Evolutionary conservation across 2,329 filamentous ascomycete genomes (phyloP), one percentile per base, ranked within the genome.

Genomic region (Akanthomyces dipterigenus): DNA sequence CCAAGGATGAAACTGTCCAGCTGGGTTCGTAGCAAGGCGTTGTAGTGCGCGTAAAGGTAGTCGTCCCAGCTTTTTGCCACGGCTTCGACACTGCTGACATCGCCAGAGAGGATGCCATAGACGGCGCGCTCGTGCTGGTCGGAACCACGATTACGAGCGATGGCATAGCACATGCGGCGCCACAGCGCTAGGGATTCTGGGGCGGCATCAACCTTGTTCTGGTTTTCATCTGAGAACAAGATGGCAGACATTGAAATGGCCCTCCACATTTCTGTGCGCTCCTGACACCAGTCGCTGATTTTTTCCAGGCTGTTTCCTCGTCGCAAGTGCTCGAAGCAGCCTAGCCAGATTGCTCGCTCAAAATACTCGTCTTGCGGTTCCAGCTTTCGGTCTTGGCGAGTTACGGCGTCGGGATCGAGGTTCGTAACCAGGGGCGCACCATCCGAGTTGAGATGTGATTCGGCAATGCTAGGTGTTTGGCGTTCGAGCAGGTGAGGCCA

Each of bases 281-380:
- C 89, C 51, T 88, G 79, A 69, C 92, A 96, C 91, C 92, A 97
- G 54, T 93, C 89, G 60, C 86, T 84, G 64, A 98, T 89, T 42
- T 89, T 84, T 9, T 82, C 76, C 76, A 89, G 85, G 64, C 81
- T 85, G 66, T 86, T 87, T n/a, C 95, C 95, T 50, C 92, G 86
- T 54, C 93, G 87, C 57, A 99, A 80, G 79, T 96, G 90, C 72
- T 96, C 91, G 78, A 92, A 98, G 75, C 91, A 95, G n/a, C 90
- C 89, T 63, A 93, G 82, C 93, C 95, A 98, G 51, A 96, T 90
- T 3, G 92, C 89, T 58, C 88, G 85, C 76, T 99, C 95, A 64
- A 93, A 95, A 69, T 88, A 93, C 65, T 91, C 87, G 70, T 99
- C 95, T 68, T 93, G 86, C 26, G 87, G 84, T 70, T 96, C 89